Base-by-base conservation (phyloP, 2,329 filamentous ascomycete species). In the Fusarium staphyleae region DNA sequence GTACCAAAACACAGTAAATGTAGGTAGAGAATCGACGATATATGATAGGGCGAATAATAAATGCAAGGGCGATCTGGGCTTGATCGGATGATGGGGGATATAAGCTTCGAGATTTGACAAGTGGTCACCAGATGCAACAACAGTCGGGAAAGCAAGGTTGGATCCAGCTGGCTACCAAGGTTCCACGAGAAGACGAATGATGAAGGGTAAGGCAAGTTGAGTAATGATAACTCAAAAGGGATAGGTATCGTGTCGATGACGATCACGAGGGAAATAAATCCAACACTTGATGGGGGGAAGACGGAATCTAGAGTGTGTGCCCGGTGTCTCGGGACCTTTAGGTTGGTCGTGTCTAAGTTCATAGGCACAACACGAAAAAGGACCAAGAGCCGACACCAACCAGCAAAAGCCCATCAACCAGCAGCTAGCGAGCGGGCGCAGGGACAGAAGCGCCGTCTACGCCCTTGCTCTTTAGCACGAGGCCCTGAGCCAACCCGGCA, bases 101-200 rank as follows among this genome's bases (percentile, higher is more conserved):
- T 66, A 67, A 64, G 48, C 54, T 56, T 66, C 22, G 33, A 48
- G 55, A 42, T 47, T 48, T 53, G 57, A 46, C 53, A 57, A 48
- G 40, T 14, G 60, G 62, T 66, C 57, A 67, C 52, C 55, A 24
- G 64, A 36, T 53, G 49, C 43, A 44, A n/a, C n/a, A n/a, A 52
- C 54, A 43, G 43, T 45, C 44, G 37, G 52, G 47, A 48, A 26
- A 43, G 50, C 32, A 40, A 44, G 53, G 47, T 22, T 33, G 35
- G 28, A 19, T 28, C 19, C 26, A 29, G 36, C 46, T 15, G 37
- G 43, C 44, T 30, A 41, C 26, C 28, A 41, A 57, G 43, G 49
- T 60, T 57, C 54, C 54, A 50, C 30, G 29, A 36, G 32, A 34
- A 42, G 47, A 51, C 52, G 30, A 44, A 19, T 44, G 37, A 55